These are phyloP conservation scores for Ashbya aceris DNA, from an alignment of 1,139 yeast genomes.

Conservation along the genomic window DNA sequence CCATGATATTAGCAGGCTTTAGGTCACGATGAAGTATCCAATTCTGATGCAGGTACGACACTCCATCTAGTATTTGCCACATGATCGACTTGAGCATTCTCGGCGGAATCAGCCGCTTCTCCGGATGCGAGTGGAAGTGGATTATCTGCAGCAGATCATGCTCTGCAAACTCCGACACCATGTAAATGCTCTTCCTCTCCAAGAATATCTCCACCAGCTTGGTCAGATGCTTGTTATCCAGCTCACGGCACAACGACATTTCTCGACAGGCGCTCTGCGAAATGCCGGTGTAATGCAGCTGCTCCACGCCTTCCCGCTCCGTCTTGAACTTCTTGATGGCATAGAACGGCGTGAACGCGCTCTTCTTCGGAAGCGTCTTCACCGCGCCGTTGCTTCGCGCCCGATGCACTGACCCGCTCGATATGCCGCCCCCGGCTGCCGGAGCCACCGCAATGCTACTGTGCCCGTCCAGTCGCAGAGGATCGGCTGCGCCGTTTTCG, in stretches of 20 bases:
- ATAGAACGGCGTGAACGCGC: conserved; percentile 28
- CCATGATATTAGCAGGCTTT: conserved; percentile 98
- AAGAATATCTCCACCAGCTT: conserved; percentile 75
- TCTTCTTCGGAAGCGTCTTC: conserved; percentile 10
- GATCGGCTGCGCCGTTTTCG: conserved; percentile 3
- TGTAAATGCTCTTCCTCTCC: conserved; percentile 83
- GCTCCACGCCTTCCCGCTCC: conserved; percentile 83
- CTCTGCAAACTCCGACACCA: conserved; percentile 94
- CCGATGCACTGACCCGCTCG: conserved; percentile 1
- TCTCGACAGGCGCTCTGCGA: conserved; percentile 95
- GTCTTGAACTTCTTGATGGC: conserved; percentile 97
- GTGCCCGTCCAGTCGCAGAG: conserved; percentile 2
- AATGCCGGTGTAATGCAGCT: conserved; percentile 83
- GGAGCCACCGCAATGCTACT: neutral
- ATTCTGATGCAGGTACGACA: conserved; percentile 82
- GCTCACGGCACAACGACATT: conserved; percentile 88
- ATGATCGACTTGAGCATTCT: conserved; percentile 70
- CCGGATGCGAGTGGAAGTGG: conserved; percentile 89
- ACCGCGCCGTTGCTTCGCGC: conserved; percentile 3
- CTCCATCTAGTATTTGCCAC: conserved; percentile 91
- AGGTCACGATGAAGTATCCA: conserved; percentile 95
- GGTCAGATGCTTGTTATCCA: conserved; percentile 70
- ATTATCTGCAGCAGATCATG: conserved; percentile 89
- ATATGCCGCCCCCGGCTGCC: conserved; percentile 2
- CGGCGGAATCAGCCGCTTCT: conserved; percentile 67